Evolutionary conservation across 169 alveolate species (phyloP), one percentile per base, ranked within the genome.

Genomic region (Babesia sp.): DNA sequence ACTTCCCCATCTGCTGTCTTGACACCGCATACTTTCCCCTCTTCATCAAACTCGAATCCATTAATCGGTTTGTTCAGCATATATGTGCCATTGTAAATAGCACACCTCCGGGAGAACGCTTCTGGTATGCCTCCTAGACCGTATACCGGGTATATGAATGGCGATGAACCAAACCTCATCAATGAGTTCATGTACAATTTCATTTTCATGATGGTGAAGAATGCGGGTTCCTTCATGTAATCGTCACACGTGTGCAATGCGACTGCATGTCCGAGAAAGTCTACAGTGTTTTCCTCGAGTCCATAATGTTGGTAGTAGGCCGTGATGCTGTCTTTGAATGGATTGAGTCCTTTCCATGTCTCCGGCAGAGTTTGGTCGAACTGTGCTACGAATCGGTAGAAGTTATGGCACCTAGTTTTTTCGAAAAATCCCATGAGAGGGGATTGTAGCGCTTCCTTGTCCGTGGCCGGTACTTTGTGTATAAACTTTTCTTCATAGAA

Each of bases 111-210:
- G 29, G 98, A 93, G 88, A 95, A 96, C 36, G 98, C 98, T 85
- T 97, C 98, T 12, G 99, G 99, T 31, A 97, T 93, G n/a, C 98
- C 98, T 41, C 99, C 99, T 8, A 97, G 94, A 11, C 99, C 99
- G 83, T 97, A 97, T 28, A 96, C 91, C 9, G 99, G 99, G 73
- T 97, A 97, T 51, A 97, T 96, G 92, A 97, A 97, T 36, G 99
- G 99, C 24, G 98, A 93, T 57, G 96, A 93, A 26, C 99, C 99
- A 82, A 96, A 96, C 71, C 98, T 94, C 71, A 97, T 95, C 71
- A 96, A 83, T 45, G 98, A 94, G 57, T 93, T 95, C 94, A 96
- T 92, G 85, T 95, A 97, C 77, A 97, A 87, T 78, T 95, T 90
- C 83, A 96, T 95, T 91, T 93, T 95, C 66, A 91, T 94, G 50